These are phyloP conservation scores for Colletotrichum spaethianum DNA, from an alignment of 2,329 filamentous ascomycete genomes.

Conservation along the genomic window DNA sequence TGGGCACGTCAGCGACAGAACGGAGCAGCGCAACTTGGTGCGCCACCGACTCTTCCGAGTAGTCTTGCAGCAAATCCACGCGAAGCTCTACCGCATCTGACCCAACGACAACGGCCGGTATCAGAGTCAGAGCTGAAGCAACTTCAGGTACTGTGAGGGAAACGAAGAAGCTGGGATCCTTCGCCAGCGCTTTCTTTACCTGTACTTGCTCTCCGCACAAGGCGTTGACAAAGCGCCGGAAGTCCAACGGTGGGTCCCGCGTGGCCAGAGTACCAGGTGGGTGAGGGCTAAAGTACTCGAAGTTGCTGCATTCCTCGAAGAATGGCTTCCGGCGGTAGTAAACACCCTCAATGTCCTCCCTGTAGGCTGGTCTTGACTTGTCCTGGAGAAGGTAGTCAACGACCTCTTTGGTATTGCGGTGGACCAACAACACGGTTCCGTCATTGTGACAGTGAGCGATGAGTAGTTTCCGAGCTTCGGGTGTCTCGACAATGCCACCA, in stretches of 20 bases:
- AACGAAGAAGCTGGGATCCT: slow-evolving; percentile 90
- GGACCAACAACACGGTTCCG: slow-evolving; percentile 88
- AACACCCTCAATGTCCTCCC: slow-evolving; percentile 91
- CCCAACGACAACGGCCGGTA: slow-evolving; percentile 83
- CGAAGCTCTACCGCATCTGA: slow-evolving; percentile 94
- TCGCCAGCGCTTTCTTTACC: slow-evolving; percentile 49
- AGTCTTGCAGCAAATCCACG: slow-evolving; percentile 89
- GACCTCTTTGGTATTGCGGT: slow-evolving; percentile 88
- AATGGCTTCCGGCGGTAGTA: slow-evolving; percentile 91
- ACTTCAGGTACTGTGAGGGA: slow-evolving; percentile 88
- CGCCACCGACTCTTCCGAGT: slow-evolving; percentile 81
- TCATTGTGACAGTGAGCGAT: slow-evolving; percentile 80
- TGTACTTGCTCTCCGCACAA: slow-evolving; percentile 50
- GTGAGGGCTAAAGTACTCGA: slow-evolving; percentile 89
- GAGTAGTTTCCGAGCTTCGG: slow-evolving; percentile 83
- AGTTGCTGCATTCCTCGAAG: slow-evolving; percentile 94
- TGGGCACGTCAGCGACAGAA: slow-evolving; percentile 78
- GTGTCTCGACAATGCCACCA: slow-evolving; percentile 91
- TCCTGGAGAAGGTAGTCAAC: slow-evolving; percentile 91
- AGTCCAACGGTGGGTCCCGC: slow-evolving; percentile 63
- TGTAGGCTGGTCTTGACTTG: slow-evolving; percentile 91
- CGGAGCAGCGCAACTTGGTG: slow-evolving; percentile 87
- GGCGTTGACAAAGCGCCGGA: slow-evolving; percentile 75
- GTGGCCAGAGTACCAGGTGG: slow-evolving; percentile 45
- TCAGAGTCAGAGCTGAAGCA: slow-evolving; percentile 70